Conservation (phyloP, 1,284 basidiomycete genomes). For the Naganishia cerealis region DNA sequence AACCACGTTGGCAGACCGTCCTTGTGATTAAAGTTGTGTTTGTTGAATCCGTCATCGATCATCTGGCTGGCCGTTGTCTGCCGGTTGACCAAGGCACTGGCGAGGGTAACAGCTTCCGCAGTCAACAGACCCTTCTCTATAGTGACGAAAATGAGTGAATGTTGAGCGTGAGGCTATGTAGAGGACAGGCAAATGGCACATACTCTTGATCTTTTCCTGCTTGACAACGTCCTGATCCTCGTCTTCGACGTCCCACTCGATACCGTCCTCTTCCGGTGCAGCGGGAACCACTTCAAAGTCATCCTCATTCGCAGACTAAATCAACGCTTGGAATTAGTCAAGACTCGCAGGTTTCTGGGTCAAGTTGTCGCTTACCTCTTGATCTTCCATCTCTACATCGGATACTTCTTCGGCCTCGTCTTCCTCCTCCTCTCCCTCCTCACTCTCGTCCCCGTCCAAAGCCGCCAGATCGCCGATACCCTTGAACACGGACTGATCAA, state of each 20-base stretch:
- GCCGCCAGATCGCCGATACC: constrained; percentile 64
- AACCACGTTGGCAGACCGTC: constrained; percentile 94
- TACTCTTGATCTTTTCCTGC: constrained; percentile 70
- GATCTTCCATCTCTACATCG: constrained; percentile 51
- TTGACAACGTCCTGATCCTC: constrained; percentile 76
- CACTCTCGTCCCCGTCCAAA: constrained; percentile 57
- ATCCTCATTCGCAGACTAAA: constrained; percentile 46
- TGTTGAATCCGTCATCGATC: constrained; percentile 93
- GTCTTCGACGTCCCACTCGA: constrained; percentile 76
- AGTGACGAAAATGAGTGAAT: constrained; percentile 10
- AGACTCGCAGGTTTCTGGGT: no score
- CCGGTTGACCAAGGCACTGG: constrained; percentile 88
- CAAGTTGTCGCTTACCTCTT: constrained; percentile 36
- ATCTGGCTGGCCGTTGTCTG: constrained; percentile 83
- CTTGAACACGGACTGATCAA: constrained; percentile 89
- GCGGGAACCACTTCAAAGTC: constrained; percentile 75
- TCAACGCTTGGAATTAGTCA: constrained; percentile 28
- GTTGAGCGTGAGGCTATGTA: not conserved
- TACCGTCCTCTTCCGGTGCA: constrained; percentile 62
- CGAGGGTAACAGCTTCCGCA: constrained; percentile 87
- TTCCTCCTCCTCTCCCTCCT: constrained; percentile 55
- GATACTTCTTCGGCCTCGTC: constrained; percentile 53
- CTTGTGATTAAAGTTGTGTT: constrained; percentile 85
- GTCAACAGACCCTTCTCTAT: constrained; percentile 82
- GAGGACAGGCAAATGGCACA: constrained; percentile 40